Percentiles rank a stretch among this genome's conserved stretches.
Conservation (phyloP, 2,329 filamentous ascomycete species). For the Xylariaceae sp. region DNA sequence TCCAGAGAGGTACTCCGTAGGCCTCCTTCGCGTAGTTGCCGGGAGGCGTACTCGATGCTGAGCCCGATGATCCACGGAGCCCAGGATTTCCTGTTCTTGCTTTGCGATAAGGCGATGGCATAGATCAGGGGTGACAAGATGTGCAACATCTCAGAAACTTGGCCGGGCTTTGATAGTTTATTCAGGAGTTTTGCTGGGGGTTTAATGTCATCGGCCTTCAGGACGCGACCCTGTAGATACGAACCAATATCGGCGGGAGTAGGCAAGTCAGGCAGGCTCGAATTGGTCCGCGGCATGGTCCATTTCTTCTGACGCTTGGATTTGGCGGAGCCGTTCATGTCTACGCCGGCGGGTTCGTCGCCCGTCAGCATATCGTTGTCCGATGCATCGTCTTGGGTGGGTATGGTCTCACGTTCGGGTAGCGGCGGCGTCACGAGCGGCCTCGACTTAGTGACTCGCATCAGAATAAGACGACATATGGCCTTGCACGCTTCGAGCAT, state of each 20-base stretch:
- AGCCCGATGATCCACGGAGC: conserved; percentile 85
- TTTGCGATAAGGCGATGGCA: conserved; percentile 71
- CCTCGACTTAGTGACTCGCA: conserved; percentile 76
- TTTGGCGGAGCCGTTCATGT: conserved; percentile 40
- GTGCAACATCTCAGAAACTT: conserved; percentile 83
- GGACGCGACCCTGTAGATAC: conserved; percentile 82
- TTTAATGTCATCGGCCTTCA: conserved; percentile 96
- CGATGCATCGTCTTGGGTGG: conserved; percentile 46
- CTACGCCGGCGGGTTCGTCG: conserved; percentile 34
- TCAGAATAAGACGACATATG: conserved; percentile 69
- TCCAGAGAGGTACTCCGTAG: conserved; percentile 81
- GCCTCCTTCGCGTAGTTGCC: conserved; percentile 72
- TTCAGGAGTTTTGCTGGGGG: conserved; percentile 83
- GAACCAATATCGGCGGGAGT: conserved; percentile 74
- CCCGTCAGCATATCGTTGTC: conserved; percentile 40
- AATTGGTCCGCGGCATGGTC: conserved; percentile 90
- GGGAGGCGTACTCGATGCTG: conserved; percentile 76
- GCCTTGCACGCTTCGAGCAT: conserved; percentile 83
- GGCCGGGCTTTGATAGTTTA: conserved; percentile 64
- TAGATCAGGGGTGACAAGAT: conserved; percentile 86
- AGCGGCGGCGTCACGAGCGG: conserved; percentile 78
- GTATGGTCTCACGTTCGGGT: conserved; percentile 78
- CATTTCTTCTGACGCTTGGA: conserved; percentile 60
- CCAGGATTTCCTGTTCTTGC: conserved; percentile 73
- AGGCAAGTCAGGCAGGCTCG: conserved; percentile 78